phyloP scores from a whole-genome alignment of 768 basidiomycete genomes.

The Leucosporidium scottii region DNA sequence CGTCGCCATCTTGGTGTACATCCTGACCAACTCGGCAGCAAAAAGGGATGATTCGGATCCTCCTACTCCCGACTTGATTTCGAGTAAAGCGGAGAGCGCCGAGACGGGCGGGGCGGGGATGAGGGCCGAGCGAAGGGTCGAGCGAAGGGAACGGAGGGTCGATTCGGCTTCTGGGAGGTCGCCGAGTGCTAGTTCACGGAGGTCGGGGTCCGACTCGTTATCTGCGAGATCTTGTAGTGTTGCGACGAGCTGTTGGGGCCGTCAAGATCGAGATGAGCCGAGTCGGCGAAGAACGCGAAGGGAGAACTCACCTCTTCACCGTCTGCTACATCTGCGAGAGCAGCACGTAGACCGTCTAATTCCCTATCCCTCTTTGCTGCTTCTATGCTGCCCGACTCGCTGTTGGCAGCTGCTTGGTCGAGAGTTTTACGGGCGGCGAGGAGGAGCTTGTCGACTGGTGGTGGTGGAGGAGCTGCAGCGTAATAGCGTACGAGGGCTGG shows the following conservation, averaged over 20 bases:
- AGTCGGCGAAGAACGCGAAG: background rate
- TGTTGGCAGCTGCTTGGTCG: slow-evolving; percentile 1
- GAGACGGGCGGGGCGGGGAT: slow-evolving; percentile 17
- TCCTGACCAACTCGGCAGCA: slow-evolving; percentile 63
- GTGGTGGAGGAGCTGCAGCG: background rate
- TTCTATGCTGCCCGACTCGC: background rate
- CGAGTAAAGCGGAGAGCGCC: slow-evolving; percentile 62
- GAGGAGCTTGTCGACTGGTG: slow-evolving; percentile 3
- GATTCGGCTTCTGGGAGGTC: slow-evolving; percentile 23
- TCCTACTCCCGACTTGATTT: slow-evolving; percentile 87
- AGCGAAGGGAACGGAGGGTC: slow-evolving; percentile 1
- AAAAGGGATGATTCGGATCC: slow-evolving; percentile 84
- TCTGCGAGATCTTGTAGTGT: slow-evolving; percentile 25
- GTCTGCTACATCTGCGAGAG: slow-evolving; percentile 7
- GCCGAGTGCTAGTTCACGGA: slow-evolving; percentile 60
- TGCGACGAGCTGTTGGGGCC: slow-evolving; percentile 9
- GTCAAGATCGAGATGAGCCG: background rate
- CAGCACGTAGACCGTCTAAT: slow-evolving; percentile 5
- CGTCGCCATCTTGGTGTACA: slow-evolving; percentile 67
- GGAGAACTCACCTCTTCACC: slow-evolving; percentile 10
- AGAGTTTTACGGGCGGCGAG: slow-evolving; percentile 4
- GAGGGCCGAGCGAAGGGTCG: slow-evolving; percentile 16
- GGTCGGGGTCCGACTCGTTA: slow-evolving; percentile 62
- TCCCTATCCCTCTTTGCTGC: slow-evolving; percentile 2
- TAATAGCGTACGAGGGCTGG: background rate